These are phyloP conservation scores for Cladosporium sp. DNA, from an alignment of 2,329 filamentous ascomycete genomes.

Conservation along the genomic window DNA sequence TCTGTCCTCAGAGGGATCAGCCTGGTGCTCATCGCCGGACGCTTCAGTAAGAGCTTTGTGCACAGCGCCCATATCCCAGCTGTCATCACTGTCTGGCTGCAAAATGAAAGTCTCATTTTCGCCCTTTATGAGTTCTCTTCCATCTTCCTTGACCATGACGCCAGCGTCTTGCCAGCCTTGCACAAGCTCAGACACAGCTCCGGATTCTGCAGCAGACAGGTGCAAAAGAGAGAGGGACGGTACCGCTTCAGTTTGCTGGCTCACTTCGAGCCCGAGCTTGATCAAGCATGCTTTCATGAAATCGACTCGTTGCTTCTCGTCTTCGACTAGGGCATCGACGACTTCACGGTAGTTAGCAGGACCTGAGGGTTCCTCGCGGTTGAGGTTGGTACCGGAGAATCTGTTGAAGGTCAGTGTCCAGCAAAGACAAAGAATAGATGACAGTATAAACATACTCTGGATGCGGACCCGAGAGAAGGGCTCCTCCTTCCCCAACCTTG, in stretches of 20 bases:
- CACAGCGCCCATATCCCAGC: constrained; percentile 37
- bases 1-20: constrained; percentile 39
- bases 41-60: constrained; percentile 33
- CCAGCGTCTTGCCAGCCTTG: constrained; percentile 67
- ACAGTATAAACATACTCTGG: constrained; percentile 68
- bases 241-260: constrained; percentile 65
- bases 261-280: constrained; percentile 81
- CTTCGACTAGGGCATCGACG: constrained; percentile 64
- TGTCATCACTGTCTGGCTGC: constrained; percentile 67
- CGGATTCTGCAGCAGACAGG: constrained; percentile 68
- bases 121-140: constrained; percentile 71
- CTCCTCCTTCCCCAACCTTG: constrained; percentile 76
- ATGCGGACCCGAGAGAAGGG: constrained; percentile 82
- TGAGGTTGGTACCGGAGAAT: constrained; percentile 78
- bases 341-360: constrained; percentile 70
- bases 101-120: constrained; percentile 74
- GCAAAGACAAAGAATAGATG: neutral
- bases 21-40: constrained; percentile 21
- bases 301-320: constrained; percentile 67
- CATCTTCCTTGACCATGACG: constrained; percentile 48
- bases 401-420: constrained; percentile 46
- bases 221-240: constrained; percentile 82
- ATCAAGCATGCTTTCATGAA: constrained; percentile 79
- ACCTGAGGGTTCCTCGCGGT: constrained; percentile 58
- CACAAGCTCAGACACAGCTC: constrained; percentile 68